Evolutionary conservation across 306 rosid species (phyloP), one percentile per base, ranked within the genome.

Genomic region (Trifolium fragiferum): DNA sequence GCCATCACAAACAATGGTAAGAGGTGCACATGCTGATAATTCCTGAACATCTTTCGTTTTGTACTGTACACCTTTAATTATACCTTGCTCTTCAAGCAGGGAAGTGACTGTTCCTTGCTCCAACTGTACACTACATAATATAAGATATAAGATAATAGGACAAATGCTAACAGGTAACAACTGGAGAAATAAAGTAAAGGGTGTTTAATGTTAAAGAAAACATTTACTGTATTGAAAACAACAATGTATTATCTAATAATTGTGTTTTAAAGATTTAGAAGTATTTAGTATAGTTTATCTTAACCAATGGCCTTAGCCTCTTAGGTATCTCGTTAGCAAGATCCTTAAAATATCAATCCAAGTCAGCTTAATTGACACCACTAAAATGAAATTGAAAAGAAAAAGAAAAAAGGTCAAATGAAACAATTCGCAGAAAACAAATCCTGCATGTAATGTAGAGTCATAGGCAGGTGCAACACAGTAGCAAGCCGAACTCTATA

Each of bases 91-190:
- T 82, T 93, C 98, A 66, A 91, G 92, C 57, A 93, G 87, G 73
- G 98, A 91, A 65, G 89, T 88, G 68, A 93, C 98, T 16, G 97
- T 89, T 87, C 97, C 98, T 86, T 91, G 92, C 80, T 83, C 90
- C 84, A 93, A 75, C 23, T 15, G 84, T 70, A 93, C 94, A 78
- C 97, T 89, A 16, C 11, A 82, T 23, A 77, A 75, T 33, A 21
- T 37, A 8, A 15, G 20, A 67, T 33, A 21, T 37, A 6, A 15
- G 20, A 67, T 6, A 59, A 41, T 6, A 15, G 63, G 41, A 67
- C 41, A 67, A 47, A 8, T 19, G 33, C 13, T 70, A 70, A 32
- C 16, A 16, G 30, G 16, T 51, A 49, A 27, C 32, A 51, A 33
- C 25, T 6, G 44, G 35, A 25, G 41, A 25, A 44, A 67, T 20